These are phyloP conservation scores for Neurospora discreta DNA, from an alignment of 495 filamentous ascomycete genomes.

Conservation along the genomic window DNA sequence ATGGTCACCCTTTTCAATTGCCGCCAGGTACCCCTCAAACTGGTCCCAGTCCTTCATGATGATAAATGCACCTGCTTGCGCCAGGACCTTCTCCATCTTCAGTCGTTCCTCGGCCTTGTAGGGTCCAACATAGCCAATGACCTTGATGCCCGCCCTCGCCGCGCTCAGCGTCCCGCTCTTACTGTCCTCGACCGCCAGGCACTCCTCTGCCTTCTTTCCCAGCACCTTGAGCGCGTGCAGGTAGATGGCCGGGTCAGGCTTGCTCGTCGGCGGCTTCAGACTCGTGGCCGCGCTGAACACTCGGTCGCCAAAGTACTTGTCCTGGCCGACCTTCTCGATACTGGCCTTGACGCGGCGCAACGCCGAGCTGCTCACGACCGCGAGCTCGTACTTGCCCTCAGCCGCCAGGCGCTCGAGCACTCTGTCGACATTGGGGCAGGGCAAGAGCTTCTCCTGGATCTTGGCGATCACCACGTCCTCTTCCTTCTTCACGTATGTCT, in stretches of 20 bases:
- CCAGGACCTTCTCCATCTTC: conserved; percentile 60
- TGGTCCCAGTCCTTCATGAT: conserved; percentile 85
- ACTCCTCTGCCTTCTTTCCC: conserved; percentile 63
- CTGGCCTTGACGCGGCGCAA: conserved; percentile 67
- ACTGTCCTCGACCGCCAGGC: conserved; percentile 81
- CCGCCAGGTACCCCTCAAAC: conserved; percentile 57
- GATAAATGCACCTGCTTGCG: conserved; percentile 55
- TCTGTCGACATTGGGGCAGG: conserved; percentile 63
- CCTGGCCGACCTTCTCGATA: conserved; percentile 70
- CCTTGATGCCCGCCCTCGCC: conserved; percentile 68
- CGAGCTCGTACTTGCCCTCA: conserved; percentile 58
- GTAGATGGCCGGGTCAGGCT: conserved; percentile 93
- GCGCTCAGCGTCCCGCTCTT: conserved; percentile 75
- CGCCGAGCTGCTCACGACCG: conserved; percentile 74
- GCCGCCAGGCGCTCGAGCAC: conserved; percentile 55
- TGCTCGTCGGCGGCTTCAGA: conserved; percentile 67
- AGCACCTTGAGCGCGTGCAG: conserved; percentile 65
- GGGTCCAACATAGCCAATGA: conserved; percentile 81
- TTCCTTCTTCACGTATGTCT: conserved; percentile 67
- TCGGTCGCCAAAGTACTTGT: conserved; percentile 66
- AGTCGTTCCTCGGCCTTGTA: conserved; percentile 60
- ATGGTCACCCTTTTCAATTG: conserved; percentile 42
- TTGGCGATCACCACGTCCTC: conserved; percentile 77
- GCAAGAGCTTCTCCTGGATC: conserved; percentile 54
- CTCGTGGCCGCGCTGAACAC: conserved; percentile 80